Percentiles rank a stretch among this genome's conserved stretches.
Evolutionary conservation across 106 monocot genomes (phyloP).

Genomic region (Platanthera zijinensis): DNA sequence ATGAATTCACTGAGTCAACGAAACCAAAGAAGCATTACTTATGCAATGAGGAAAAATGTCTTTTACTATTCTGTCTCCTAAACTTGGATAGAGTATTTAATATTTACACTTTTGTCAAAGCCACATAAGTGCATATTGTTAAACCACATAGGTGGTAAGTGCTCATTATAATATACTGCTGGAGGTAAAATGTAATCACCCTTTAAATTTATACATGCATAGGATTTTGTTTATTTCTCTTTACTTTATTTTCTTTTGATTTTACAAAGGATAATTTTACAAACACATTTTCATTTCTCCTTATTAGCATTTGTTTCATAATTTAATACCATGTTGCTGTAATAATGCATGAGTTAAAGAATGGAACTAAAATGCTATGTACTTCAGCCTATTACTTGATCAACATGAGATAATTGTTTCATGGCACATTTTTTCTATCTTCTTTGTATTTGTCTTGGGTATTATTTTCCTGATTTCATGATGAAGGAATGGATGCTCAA

Average conservation of each 20-base stretch:
- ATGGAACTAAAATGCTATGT: background rate
- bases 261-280: background rate
- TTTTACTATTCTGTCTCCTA: too few relatives aligned
- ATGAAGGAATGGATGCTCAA: constrained; percentile 95
- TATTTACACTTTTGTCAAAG: too few relatives aligned
- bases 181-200: too few relatives aligned
- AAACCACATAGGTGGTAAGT: too few relatives aligned
- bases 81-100: too few relatives aligned
- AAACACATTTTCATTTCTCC: background rate
- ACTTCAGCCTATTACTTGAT: background rate
- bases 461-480: constrained; percentile 6
- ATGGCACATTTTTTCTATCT: background rate
- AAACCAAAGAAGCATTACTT: too few relatives aligned
- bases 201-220: too few relatives aligned
- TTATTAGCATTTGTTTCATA: background rate
- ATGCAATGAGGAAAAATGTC: too few relatives aligned
- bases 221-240: too few relatives aligned
- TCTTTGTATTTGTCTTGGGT: background rate
- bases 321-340: background rate
- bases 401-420: background rate
- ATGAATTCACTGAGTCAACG: too few relatives aligned
- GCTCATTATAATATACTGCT: too few relatives aligned
- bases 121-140: too few relatives aligned
- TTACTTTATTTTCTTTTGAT: background rate
- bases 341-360: background rate